phyloP scores from a whole-genome alignment of 768 basidiomycete species.

The Favolaschia claudopus region DNA sequence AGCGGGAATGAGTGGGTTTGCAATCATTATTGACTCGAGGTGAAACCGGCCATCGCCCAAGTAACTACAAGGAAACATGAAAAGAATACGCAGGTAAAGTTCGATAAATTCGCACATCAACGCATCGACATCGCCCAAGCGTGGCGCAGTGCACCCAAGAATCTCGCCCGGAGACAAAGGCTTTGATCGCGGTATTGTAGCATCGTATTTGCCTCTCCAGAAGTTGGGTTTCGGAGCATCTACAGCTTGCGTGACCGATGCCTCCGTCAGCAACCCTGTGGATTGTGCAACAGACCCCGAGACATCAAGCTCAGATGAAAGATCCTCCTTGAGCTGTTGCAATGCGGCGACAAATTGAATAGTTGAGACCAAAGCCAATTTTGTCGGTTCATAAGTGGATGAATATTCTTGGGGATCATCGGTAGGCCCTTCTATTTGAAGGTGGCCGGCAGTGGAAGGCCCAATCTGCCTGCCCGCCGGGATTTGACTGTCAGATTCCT shows the following conservation, averaged over 20 bases:
- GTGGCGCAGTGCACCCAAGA: slow-evolving; percentile 94
- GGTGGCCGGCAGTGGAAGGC: slow-evolving; percentile 51
- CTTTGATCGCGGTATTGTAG: slow-evolving; percentile 83
- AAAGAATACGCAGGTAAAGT: slow-evolving; percentile 1
- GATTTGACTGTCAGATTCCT: slow-evolving; percentile 51
- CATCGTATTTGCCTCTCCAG: slow-evolving; percentile 75
- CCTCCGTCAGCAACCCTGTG: slow-evolving; percentile 5
- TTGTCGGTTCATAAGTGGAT: slow-evolving; percentile 52
- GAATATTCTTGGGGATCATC: slow-evolving; percentile 1
- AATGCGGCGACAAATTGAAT: slow-evolving; percentile 97
- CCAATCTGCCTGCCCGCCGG: slow-evolving; percentile 55
- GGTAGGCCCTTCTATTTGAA: slow-evolving; percentile 65
- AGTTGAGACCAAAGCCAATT: slow-evolving; percentile 92
- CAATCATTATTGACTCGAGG: slow-evolving; percentile 98
- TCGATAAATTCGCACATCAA: slow-evolving; percentile 71
- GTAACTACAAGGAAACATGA: slow-evolving; percentile 62
- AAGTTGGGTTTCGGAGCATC: slow-evolving; percentile 31
- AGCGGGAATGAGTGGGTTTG: slow-evolving; percentile 93
- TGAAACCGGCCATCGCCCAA: slow-evolving; percentile 98
- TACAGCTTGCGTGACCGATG: not conserved
- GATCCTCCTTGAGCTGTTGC: slow-evolving; percentile 84
- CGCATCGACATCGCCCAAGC: slow-evolving; percentile 80
- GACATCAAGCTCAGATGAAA: slow-evolving; percentile 52
- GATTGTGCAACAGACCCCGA: slow-evolving; percentile 26
- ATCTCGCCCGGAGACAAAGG: slow-evolving; percentile 98